phyloP scores from a whole-genome alignment of 352 stramenopile species.

The Globisporangium alternatum region DNA sequence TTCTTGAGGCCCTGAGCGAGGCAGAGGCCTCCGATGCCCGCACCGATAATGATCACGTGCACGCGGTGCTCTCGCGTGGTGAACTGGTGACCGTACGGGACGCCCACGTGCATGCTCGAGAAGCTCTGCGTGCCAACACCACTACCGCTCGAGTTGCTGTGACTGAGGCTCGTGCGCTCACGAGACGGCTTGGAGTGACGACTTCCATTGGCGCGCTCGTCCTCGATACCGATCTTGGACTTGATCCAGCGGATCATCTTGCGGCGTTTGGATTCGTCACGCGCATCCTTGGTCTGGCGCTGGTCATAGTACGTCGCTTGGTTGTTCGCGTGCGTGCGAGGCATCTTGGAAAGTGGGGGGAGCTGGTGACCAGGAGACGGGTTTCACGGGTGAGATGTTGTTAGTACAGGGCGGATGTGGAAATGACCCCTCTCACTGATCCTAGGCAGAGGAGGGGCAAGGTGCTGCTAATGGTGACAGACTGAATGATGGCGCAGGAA shows the following conservation, averaged over 20 bases:
- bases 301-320: constrained; percentile 33
- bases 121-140: not conserved
- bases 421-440: not conserved
- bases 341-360: too few relatives aligned
- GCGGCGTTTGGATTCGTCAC: constrained; percentile 56
- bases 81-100: not conserved
- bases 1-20: constrained; percentile 60
- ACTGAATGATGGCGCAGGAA: not conserved
- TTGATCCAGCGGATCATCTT: constrained; percentile 69
- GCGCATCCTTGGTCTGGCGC: constrained; percentile 27
- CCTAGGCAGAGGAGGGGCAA: not conserved
- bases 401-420: constrained; percentile 1
- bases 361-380: too few relatives aligned
- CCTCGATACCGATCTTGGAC: constrained; percentile 37
- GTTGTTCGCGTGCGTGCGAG: too few relatives aligned
- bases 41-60: constrained; percentile 47
- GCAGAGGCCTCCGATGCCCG: constrained; percentile 53
- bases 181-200: constrained; percentile 1
- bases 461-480: too few relatives aligned
- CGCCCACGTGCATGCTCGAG: constrained; percentile 2
- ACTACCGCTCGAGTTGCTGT: not conserved
- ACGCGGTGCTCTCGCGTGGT: constrained; percentile 9
- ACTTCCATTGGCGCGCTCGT: constrained; percentile 1
- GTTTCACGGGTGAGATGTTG: not conserved
- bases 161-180: not conserved